Percentiles rank a stretch among this genome's conserved stretches.
phyloP scores from a whole-genome alignment of 2,329 filamentous ascomycete species.

The Fusarium setosum region DNA sequence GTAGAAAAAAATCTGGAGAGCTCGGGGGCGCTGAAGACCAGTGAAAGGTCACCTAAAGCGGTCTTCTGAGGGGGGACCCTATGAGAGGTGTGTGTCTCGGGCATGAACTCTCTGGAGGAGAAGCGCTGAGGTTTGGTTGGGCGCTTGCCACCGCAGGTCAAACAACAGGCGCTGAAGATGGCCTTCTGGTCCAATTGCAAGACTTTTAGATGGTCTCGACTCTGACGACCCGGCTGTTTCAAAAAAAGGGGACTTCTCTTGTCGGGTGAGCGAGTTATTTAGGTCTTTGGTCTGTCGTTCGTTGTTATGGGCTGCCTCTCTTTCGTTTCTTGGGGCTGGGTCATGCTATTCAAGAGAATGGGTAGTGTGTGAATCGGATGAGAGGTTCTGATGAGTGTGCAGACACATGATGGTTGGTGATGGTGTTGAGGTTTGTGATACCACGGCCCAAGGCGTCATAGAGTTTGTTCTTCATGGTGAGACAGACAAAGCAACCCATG shows the following conservation, averaged over 20 bases:
- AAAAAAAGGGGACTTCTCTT: neutral
- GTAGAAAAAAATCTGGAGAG: neutral
- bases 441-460: neutral
- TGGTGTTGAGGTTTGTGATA: neutral
- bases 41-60: neutral
- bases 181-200: neutral
- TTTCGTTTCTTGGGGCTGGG: neutral
- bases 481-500: neutral
- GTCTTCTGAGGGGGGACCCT: neutral
- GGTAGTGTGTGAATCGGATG: neutral
- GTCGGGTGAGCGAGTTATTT: slow-evolving; percentile 2
- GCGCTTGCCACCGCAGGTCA: slow-evolving; percentile 9
- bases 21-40: slow-evolving; percentile 19
- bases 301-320: slow-evolving; percentile 29
- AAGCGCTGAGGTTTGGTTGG: slow-evolving; percentile 23
- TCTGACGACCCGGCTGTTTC: neutral
- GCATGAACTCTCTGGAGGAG: neutral
- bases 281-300: slow-evolving; percentile 8
- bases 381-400: neutral
- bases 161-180: neutral
- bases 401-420: no score
- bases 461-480: neutral
- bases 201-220: neutral
- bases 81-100: neutral
- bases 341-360: neutral